phyloP scores from a whole-genome alignment of 1,139 yeast genomes.

The Candida sp. region DNA sequence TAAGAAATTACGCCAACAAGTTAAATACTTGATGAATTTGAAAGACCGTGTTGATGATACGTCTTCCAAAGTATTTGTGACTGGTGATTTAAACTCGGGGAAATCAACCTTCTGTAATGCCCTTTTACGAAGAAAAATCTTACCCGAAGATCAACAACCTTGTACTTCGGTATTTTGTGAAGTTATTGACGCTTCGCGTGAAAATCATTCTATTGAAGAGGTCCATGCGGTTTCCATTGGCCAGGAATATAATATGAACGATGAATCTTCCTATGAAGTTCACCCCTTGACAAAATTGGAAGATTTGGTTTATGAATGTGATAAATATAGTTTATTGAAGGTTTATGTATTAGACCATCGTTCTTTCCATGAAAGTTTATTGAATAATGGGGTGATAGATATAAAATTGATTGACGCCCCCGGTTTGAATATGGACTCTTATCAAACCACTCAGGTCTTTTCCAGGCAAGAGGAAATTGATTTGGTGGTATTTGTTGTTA shows the following conservation, averaged over 20 bases:
- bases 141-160: constrained; percentile 98
- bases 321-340: constrained; percentile 68
- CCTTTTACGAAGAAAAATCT: constrained; percentile 65
- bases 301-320: constrained; percentile 70
- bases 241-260: constrained; percentile 51
- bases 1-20: constrained; percentile 57
- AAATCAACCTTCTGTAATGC: constrained; percentile 96
- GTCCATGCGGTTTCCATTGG: constrained; percentile 89
- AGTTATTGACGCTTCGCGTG: constrained; percentile 73
- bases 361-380: constrained; percentile 63
- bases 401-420: constrained; percentile 96
- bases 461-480: constrained; percentile 98
- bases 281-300: constrained; percentile 56
- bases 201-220: constrained; percentile 77
- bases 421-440: constrained; percentile 89
- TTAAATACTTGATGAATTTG: constrained; percentile 68
- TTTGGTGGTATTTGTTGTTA: constrained; percentile 91
- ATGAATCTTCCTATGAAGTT: constrained; percentile 63
- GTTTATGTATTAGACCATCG: constrained; percentile 81
- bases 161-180: constrained; percentile 97
- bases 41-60: constrained; percentile 88
- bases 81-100: constrained; percentile 97
- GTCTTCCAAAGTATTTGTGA: constrained; percentile 88
- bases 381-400: constrained; percentile 90
- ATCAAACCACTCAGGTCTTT: constrained; percentile 92